Conservation (phyloP, 2,329 filamentous ascomycete genomes). For the Neoarthrinium moseri region DNA sequence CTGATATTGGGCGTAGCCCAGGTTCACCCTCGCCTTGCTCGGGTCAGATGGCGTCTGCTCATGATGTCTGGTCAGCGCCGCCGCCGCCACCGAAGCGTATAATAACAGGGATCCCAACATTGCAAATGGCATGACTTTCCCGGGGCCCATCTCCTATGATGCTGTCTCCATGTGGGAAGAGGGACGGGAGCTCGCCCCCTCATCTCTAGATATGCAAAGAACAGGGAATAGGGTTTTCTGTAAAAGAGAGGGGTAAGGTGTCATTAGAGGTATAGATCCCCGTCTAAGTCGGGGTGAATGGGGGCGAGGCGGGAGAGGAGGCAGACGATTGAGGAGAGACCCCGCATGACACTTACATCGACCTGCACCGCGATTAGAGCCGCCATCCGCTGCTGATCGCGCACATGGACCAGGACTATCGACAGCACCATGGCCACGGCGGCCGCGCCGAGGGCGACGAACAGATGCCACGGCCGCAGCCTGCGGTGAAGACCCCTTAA, state of each 20-base stretch:
- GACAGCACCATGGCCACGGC: slow-evolving; percentile 12
- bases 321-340: not conserved
- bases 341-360: not conserved
- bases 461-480: slow-evolving; percentile 15
- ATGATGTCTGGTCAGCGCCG: too few species aligned
- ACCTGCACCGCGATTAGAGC: not conserved
- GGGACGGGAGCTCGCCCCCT: too few species aligned
- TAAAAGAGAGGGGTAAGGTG: too few species aligned
- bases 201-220: too few species aligned
- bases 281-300: too few species aligned
- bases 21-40: slow-evolving; percentile 28
- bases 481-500: not conserved
- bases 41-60: slow-evolving; percentile 9
- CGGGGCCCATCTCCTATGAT: too few species aligned
- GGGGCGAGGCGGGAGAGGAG: not conserved
- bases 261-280: too few species aligned
- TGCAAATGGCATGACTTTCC: too few species aligned
- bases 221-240: too few species aligned
- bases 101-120: too few species aligned
- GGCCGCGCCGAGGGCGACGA: slow-evolving; percentile 7
- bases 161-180: too few species aligned
- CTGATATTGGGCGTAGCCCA: slow-evolving; percentile 45
- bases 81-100: too few species aligned
- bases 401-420: slow-evolving; percentile 13
- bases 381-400: slow-evolving; percentile 10